Evolutionary conservation across 2,329 filamentous ascomycete genomes (phyloP).

Genomic region (Coleophoma eucalyptorum): DNA sequence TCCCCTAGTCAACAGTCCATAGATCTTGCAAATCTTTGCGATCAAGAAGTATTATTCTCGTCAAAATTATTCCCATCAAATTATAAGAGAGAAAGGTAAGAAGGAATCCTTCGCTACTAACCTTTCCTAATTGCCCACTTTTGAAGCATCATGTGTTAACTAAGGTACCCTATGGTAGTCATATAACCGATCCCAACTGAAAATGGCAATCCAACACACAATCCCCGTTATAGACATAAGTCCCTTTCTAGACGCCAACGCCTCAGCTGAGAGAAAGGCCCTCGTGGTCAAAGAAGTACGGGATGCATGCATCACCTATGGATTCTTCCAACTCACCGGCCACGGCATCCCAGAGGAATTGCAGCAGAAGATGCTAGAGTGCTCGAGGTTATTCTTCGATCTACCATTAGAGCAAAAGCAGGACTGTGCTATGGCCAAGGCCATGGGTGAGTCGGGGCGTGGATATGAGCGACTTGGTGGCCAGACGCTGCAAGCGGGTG

Average conservation of each 20-base stretch:
- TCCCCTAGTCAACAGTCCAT: too few species aligned
- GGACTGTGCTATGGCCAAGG: slow-evolving; percentile 31
- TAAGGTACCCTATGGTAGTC: too few species aligned
- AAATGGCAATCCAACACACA: background rate
- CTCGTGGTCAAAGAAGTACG: slow-evolving; percentile 31
- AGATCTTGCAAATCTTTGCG: too few species aligned
- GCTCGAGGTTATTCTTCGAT: slow-evolving; percentile 39
- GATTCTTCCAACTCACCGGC: slow-evolving; percentile 48
- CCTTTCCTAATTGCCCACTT: too few species aligned
- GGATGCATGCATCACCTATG: slow-evolving; percentile 37
- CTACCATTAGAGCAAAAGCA: slow-evolving; percentile 41
- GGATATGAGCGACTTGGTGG: slow-evolving; percentile 42
- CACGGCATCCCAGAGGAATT: slow-evolving; percentile 36
- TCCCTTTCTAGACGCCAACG: slow-evolving; percentile 1
- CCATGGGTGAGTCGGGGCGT: slow-evolving; percentile 33
- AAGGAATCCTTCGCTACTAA: too few species aligned
- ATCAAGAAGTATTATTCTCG: too few species aligned
- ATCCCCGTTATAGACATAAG: slow-evolving; percentile 10
- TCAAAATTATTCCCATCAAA: too few species aligned
- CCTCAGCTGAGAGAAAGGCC: background rate
- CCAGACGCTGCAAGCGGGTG: slow-evolving; percentile 37
- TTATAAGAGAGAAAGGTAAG: too few species aligned
- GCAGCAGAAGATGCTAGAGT: slow-evolving; percentile 34
- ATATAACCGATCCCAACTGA: background rate
- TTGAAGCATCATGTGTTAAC: too few species aligned